phyloP scores from a whole-genome alignment of 768 basidiomycete genomes.

The Lentinula sp. region DNA sequence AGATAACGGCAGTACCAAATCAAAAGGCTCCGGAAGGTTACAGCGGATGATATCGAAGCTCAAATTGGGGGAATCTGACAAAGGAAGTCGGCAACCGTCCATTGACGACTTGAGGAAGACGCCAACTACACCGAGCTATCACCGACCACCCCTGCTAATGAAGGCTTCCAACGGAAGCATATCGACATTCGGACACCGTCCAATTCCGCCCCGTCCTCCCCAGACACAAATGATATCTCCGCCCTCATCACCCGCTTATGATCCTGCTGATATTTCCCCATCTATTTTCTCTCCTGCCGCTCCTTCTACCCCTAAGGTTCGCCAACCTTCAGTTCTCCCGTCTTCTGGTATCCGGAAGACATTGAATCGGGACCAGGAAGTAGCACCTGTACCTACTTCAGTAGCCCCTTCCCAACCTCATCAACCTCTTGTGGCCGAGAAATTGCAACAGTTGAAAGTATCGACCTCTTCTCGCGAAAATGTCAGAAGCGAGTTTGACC shows the following conservation, averaged over 20 bases:
- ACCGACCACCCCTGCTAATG: constrained; percentile 17
- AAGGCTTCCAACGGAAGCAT: constrained; percentile 33
- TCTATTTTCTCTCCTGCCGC: neutral
- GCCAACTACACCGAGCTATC: constrained; percentile 18
- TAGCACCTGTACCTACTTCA: neutral
- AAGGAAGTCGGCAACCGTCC: constrained; percentile 14
- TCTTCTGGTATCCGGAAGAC: neutral
- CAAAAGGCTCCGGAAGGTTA: constrained; percentile 54
- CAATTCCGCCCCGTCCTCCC: constrained; percentile 56
- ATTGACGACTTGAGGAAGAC: constrained; percentile 19
- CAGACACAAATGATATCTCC: constrained; percentile 33
- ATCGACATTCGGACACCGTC: constrained; percentile 49
- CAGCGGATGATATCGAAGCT: constrained; percentile 83
- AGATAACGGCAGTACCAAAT: constrained; percentile 19
- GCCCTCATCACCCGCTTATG: constrained; percentile 39
- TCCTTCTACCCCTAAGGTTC: neutral
- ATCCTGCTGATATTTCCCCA: constrained; percentile 7
- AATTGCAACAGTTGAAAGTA: neutral
- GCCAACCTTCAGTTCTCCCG: neutral
- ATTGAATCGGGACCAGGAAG: neutral
- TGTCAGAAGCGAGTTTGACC: neutral
- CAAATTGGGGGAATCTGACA: constrained; percentile 43
- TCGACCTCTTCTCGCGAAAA: neutral
- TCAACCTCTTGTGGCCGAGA: neutral
- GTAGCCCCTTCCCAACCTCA: neutral